Base-by-base conservation (phyloP, 1,139 yeast genomes). In the Lodderomyces jiufengensis region DNA sequence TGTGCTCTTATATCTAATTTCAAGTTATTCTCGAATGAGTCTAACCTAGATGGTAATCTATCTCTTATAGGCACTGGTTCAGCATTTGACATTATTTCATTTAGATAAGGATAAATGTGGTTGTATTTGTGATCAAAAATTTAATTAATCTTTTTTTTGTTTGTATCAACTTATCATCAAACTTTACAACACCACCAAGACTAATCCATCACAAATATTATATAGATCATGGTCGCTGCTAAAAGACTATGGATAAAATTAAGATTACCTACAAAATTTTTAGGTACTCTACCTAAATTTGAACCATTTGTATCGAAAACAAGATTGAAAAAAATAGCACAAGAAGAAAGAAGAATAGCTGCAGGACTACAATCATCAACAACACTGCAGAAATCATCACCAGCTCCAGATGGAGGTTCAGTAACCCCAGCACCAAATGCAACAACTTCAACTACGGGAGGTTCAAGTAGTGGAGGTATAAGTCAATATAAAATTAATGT, bases 1-100 rank as follows among this genome's bases (percentile, higher is more conserved):
- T 76, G 80, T 1, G 82, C 82, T 42, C 82, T 47, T 4, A 76
- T 68, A 44, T 76, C 82, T 27, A 75, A 54, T 46, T 71, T 70
- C 34, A 64, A 62, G 4, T 58, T 59, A 27, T 63, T 59, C 3
- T 73, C 48, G 18, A 67, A 52, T 8, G 50, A 45, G 37, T 64
- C 70, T 13, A 69, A 48, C 21, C 65, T 45, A 1, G 72, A 64
- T 2, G 68, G 66, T 9, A 55, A 47, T 30, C 71, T 43, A 11
- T 50, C 47, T 15, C 49, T 39, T 7, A 28, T n/a, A 11, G 39
- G 41, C 6, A 40, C 45, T 4, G 30, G 35, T 10, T 12, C 11
- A n/a, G 5, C 25, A 27, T n/a, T 27, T n/a, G 35, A 32, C 35
- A 32, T 31, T 5, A 7, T 16, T 5, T 9, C n/a, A 26, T 26